Base-by-base conservation (phyloP, 2,329 filamentous ascomycete genomes). In the Phaeosphaeriaceae sp. region DNA sequence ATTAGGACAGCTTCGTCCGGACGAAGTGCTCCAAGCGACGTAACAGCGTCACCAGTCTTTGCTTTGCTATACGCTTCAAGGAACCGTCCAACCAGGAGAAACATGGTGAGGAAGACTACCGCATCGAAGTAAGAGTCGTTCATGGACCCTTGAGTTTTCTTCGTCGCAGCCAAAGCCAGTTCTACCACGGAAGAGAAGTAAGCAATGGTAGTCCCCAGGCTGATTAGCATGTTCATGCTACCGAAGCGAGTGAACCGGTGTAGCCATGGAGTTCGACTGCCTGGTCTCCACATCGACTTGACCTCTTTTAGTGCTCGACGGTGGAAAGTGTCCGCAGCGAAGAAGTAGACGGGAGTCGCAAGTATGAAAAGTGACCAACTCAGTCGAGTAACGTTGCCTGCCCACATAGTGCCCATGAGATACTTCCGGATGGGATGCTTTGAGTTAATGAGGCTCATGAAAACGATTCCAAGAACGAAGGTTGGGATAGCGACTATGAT, bases 201-300 rank as follows among this genome's bases (percentile, higher is more conserved):
- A 1, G 93, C 93, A 59, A 97, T 92, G 1, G 88, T 90, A 0
- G 93, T 96, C 6, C 93, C 93, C 1, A 96, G 84, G 7, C 91
- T 95, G 78, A 97, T 93, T 58, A 97, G 85, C 81, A 96, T 90
- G 73, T 96, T 96, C 93, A 97, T 97, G 80, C 93, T 97, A 9
- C 93, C 93, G 70, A 97, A 97, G n/a, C 91, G 88, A 75, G 93
- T 92, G 71, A 97, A 93, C 15, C 93, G 84, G 66, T 89, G 86
- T 17, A 91, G 68, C 3, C 96, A 74, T 0, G 92, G 91, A 1
- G 89, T 89, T 40, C 85, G 86, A 72, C 92, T 96, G 25, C 88
- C 86, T 2, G 81, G 87, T 21, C 90, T 85, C 93, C 93, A 97
- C 62, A 97, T 82, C 0, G 88, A 84, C 60, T 83, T 83, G 13